Percentiles rank a stretch among this genome's conserved stretches.
Evolutionary conservation across 1,284 basidiomycete species (phyloP).

Genomic region (Xerocomus minutiporus): DNA sequence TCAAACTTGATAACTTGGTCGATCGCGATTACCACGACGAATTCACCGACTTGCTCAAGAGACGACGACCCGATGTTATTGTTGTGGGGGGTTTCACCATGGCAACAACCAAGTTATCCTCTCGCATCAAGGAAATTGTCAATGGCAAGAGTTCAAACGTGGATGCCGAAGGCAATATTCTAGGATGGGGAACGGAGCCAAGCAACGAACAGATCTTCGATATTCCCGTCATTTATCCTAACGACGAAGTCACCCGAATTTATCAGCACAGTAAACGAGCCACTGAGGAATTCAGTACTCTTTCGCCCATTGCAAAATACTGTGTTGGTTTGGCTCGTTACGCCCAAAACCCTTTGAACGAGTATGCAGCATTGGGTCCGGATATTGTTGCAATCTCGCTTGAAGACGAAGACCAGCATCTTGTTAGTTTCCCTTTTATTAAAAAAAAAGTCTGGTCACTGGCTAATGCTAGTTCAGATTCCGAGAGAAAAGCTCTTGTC

Average conservation of each 20-base stretch:
- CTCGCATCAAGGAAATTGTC: slow-evolving; percentile 57
- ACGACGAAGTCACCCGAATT: slow-evolving; percentile 90
- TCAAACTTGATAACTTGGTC: slow-evolving; percentile 83
- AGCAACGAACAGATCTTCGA: slow-evolving; percentile 44
- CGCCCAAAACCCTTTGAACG: slow-evolving; percentile 89
- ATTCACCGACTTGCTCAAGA: slow-evolving; percentile 78
- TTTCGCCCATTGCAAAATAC: slow-evolving; percentile 84
- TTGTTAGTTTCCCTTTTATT: slow-evolving; percentile 50
- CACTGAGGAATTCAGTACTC: slow-evolving; percentile 77
- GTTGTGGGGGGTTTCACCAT: slow-evolving; percentile 87
- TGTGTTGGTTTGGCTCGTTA: slow-evolving; percentile 94
- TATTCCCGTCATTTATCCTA: slow-evolving; percentile 79
- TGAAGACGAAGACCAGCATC: slow-evolving; percentile 81
- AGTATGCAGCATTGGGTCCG: slow-evolving; percentile 81
- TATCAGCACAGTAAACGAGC: slow-evolving; percentile 92
- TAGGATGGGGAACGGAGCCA: slow-evolving; percentile 34
- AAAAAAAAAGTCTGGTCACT: background rate
- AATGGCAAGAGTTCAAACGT: slow-evolving; percentile 21
- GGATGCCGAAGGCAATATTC: slow-evolving; percentile 26
- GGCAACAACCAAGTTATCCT: slow-evolving; percentile 71
- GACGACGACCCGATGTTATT: slow-evolving; percentile 83
- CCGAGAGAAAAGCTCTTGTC: slow-evolving; percentile 80
- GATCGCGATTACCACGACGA: slow-evolving; percentile 65
- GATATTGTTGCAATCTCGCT: slow-evolving; percentile 81
- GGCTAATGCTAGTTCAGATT: slow-evolving; percentile 46